A percentile compares a stretch with the other conserved stretches of the same genome.
These are phyloP conservation scores for Drosera spatulata DNA, from an alignment of 179 eudicot genomes.

Conservation along the genomic window DNA sequence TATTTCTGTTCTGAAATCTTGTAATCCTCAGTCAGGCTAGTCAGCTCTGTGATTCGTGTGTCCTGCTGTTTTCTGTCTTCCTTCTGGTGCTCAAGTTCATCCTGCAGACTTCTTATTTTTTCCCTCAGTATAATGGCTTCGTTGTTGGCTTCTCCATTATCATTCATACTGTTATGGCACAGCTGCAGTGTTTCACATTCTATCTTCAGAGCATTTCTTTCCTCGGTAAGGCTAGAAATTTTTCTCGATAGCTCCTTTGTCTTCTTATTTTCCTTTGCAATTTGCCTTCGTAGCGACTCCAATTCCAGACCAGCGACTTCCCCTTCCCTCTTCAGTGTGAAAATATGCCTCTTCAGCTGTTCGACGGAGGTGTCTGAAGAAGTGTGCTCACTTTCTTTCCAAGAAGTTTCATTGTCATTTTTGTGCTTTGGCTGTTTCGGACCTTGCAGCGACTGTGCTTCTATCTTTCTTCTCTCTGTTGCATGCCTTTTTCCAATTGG, in stretches of 20 bases:
- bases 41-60: constrained; percentile 28
- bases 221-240: constrained; percentile 41
- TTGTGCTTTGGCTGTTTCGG: constrained; percentile 13
- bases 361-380: constrained; percentile 31
- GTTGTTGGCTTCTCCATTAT: constrained; percentile 14
- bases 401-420: constrained; percentile 18
- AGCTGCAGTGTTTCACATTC: constrained; percentile 44
- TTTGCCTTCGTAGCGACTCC: constrained; percentile 71
- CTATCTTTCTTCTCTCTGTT: constrained; percentile 21
- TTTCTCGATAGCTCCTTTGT: constrained; percentile 58
- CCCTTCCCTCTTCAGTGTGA: constrained; percentile 52
- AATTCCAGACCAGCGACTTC: constrained; percentile 71
- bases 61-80: constrained; percentile 41
- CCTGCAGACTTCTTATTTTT: constrained; percentile 32
- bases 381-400: constrained; percentile 21
- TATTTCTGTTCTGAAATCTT: constrained; percentile 50
- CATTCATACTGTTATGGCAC: constrained; percentile 6
- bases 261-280: constrained; percentile 62
- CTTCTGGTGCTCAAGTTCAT: constrained; percentile 43
- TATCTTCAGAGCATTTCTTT: constrained; percentile 41
- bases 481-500: constrained; percentile 12
- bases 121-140: constrained; percentile 32
- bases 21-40: constrained; percentile 17
- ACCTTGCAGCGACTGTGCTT: constrained; percentile 48
- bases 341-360: constrained; percentile 34